Base-by-base conservation (phyloP, 108 stramenopile genomes). In the Discostella pseudostelligera region DNA sequence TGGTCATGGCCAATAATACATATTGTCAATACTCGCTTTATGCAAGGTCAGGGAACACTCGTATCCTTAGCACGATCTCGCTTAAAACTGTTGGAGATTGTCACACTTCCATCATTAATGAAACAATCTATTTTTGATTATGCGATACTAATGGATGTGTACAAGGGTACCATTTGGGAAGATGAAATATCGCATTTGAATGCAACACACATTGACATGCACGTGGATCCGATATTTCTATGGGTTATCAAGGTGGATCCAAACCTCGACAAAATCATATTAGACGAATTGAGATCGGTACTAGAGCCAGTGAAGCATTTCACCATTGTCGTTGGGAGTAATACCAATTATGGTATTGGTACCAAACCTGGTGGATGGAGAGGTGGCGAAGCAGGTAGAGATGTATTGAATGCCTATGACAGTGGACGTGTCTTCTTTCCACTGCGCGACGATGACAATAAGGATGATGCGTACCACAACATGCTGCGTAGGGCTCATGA, bases 171-270 rank as follows among this genome's bases (percentile, higher is more conserved):
- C 0, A 62, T 29, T 47, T 75, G 74, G 73, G 37, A 42, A 11
- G 49, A 40, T 4, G 51, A 39, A 17, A 50, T 73, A 19, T 2
- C n/a, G n/a, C 62, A 8, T 9, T 4, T 47, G 43, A 24, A 64
- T 57, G 36, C 26, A 39, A 42, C 32, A 32, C 24, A 20, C 44
- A 57, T 11, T 9, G 3, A 20, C 29, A 36, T 21, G 32, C 22
- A 16, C 19, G 49, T 42, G 2, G 72, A 81, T 54, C 74, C 76
- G 12, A 12, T 72, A 21, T 85, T 93, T 50, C 58, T 93, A 6
- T 93, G 92, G 92, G 78, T 93, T 20, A 88, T 93, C 57, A 88
- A 93, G 48, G 81, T 84, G 5, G 92, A 93, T 82, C 92, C 88
- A 12, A 36, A 81, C 26, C 57, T 92, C 20, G 73, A 84, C 42